Evolutionary conservation across 2,329 filamentous ascomycete species (phyloP).

Genomic region (Fusarium sterilihyphosum): DNA sequence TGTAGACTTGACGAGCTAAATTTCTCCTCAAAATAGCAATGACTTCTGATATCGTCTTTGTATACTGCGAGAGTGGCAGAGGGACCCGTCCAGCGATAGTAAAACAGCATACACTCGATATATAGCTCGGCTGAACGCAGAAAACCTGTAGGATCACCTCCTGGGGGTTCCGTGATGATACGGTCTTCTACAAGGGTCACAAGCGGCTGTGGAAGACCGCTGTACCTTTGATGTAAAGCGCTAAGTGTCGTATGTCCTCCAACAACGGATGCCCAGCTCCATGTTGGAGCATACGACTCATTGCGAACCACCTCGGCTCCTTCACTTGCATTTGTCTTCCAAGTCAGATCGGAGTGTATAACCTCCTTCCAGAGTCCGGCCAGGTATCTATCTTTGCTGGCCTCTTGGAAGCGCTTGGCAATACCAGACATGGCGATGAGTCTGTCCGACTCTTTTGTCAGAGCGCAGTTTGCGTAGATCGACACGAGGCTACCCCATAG

Average conservation of each 20-base stretch:
- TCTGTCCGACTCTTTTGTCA: background rate
- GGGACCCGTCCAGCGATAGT: background rate
- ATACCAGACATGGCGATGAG: background rate
- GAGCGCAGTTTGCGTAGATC: background rate
- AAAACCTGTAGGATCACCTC: accelerated
- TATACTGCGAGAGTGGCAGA: too few species aligned
- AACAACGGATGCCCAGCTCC: background rate
- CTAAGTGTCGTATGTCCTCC: background rate
- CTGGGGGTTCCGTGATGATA: accelerated
- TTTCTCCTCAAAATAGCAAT: background rate
- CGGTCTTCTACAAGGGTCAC: accelerated
- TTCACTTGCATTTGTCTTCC: background rate
- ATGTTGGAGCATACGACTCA: background rate
- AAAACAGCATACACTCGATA: background rate
- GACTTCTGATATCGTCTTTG: too few species aligned
- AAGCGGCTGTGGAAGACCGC: background rate
- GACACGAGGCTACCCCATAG: background rate
- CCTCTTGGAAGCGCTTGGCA: background rate
- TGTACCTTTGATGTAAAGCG: accelerated
- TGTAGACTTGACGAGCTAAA: background rate
- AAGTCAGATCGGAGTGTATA: background rate
- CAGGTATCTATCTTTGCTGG: background rate
- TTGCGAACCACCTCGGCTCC: background rate
- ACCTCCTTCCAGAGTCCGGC: accelerated
- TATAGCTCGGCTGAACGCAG: background rate